phyloP scores from a whole-genome alignment of 345 rosid species.

The Eucalyptus regnans region DNA sequence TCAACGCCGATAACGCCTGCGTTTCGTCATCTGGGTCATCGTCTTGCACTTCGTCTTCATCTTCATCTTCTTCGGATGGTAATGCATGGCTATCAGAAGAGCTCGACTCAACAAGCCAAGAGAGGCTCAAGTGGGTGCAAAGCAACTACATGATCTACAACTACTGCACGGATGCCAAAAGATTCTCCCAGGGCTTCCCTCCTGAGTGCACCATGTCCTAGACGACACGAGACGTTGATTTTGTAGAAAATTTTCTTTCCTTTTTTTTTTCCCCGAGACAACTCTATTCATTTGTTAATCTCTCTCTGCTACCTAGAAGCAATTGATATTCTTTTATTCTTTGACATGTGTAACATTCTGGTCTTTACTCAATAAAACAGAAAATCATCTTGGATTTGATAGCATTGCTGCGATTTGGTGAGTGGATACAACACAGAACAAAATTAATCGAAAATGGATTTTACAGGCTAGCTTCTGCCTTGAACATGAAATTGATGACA shows the following conservation, averaged over 20 bases:
- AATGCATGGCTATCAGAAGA: conserved; percentile 23
- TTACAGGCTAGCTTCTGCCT: not conserved
- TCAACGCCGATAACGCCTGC: conserved; percentile 28
- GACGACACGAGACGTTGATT: not conserved
- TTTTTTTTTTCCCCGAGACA: no score
- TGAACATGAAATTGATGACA: not conserved
- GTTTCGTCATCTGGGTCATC: conserved; percentile 23
- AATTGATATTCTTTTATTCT: not conserved
- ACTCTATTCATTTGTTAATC: not conserved
- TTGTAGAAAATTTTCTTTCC: not conserved
- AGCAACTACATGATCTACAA: conserved; percentile 48
- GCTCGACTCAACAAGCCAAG: conserved; percentile 19
- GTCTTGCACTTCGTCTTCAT: conserved; percentile 9
- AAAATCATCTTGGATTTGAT: not conserved
- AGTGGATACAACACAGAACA: not conserved
- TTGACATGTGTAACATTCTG: not conserved
- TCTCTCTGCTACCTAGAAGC: not conserved
- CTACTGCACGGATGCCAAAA: conserved; percentile 34
- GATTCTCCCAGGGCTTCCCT: conserved; percentile 49
- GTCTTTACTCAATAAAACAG: not conserved
- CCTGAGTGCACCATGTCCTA: conserved; percentile 22
- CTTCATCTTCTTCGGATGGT: not conserved
- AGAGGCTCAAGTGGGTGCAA: conserved; percentile 38
- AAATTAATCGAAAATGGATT: not conserved
- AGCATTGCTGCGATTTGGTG: not conserved